Evolutionary conservation across 441 rosid genomes (phyloP), one percentile per base, ranked within the genome.

Genomic region (Brassica hybrid): DNA sequence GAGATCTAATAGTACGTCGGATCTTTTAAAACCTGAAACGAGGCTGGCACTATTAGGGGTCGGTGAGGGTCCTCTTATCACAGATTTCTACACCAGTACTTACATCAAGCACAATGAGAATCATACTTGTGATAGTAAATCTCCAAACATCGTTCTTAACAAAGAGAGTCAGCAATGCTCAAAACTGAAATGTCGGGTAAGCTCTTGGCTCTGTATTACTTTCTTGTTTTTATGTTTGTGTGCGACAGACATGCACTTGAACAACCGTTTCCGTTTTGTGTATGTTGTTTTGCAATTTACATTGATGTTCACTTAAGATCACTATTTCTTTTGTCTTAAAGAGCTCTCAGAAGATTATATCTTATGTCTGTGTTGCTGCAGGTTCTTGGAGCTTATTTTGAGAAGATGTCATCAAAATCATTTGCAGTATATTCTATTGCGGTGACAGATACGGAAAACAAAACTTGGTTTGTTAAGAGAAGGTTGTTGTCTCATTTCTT

Each of bases 351-450:
- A 73, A 43, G 38, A 45, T 30, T 73, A n/a, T 62, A 18, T 74
- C 17, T 69, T 68, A 64, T 6, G 23, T 74, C 67, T 72, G 36
- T 83, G 13, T 77, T 18, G 68, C 57, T 81, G 67, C 88, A 96
- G 99, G 97, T 96, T 81, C 76, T 87, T 65, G 99, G 99, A 85
- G 98, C 99, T 69, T 91, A 88, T 76, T 92, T 96, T 77, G 99
- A 96, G 87, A 96, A 96, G 83, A 81, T 85, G 57, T 94, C 91
- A 59, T 92, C 99, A 36, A 96, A 92, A 83, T 88, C 98, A 38
- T 96, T 96, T 86, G 99, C 99, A 25, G 99, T 94, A 80, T 96
- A 96, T 85, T 94, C 97, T 76, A 90, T 96, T 84, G 97, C 94
- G 27, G 97, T 96, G 83, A 90, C 94, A 69, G 98, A 91, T 84